Conservation (phyloP, 352 stramenopile species). For the Globisporangium alternatum region DNA sequence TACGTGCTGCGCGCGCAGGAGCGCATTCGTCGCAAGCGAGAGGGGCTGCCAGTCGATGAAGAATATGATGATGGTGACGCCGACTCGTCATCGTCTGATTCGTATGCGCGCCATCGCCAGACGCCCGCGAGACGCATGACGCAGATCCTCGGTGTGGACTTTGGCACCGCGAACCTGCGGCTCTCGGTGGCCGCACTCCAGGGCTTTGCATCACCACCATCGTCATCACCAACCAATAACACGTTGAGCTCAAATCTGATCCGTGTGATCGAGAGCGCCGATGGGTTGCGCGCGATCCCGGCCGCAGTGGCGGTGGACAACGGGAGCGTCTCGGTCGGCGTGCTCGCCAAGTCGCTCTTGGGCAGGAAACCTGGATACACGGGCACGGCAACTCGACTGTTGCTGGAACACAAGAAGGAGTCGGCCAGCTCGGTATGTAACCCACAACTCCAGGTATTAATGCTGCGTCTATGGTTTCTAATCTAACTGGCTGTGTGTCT, state of each 20-base stretch:
- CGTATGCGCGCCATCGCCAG: background rate
- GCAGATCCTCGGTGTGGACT: conserved; percentile 55
- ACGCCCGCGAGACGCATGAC: conserved; percentile 14
- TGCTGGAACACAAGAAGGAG: conserved; percentile 25
- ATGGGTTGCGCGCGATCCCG: conserved; percentile 49
- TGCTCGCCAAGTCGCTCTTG: conserved; percentile 43
- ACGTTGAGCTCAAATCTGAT: conserved; percentile 3
- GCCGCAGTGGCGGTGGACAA: conserved; percentile 64
- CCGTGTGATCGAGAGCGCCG: conserved; percentile 55
- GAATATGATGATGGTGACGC: conserved; percentile 16
- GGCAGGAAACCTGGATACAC: conserved; percentile 59
- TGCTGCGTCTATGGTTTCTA: background rate
- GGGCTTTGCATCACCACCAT: background rate
- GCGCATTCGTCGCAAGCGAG: conserved; percentile 40
- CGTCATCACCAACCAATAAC: background rate
- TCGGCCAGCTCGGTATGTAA: background rate
- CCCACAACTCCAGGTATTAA: background rate
- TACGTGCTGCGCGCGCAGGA: conserved; percentile 63
- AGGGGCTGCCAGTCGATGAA: conserved; percentile 42
- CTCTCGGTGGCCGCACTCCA: conserved; percentile 37
- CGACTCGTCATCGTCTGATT: background rate
- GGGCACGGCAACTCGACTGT: conserved; percentile 43
- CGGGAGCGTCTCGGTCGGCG: conserved; percentile 44
- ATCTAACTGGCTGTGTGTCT: background rate
- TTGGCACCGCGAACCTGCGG: conserved; percentile 51